Evolutionary conservation across 345 rosid species (phyloP), one percentile per base, ranked within the genome.

Genomic region (Angophora floribunda): DNA sequence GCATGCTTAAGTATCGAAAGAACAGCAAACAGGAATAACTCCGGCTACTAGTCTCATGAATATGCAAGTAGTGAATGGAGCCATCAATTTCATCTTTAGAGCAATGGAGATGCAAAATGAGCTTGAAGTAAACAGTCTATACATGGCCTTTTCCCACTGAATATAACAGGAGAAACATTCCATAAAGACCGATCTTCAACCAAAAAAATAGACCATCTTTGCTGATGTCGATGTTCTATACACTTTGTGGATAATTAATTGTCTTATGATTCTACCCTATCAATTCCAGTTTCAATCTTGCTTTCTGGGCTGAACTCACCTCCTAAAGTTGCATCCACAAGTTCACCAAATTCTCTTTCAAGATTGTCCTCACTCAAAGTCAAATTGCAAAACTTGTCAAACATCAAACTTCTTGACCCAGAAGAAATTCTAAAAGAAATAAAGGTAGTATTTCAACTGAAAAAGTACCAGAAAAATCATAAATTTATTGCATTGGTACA

Each of bases 251-350:
- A 13, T 51, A 13, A 51, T 51, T 51, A 51, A 14, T 16, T 30
- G 80, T 45, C 17, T 61, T 82, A 85, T 9, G n/a, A n/a, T 45
- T 89, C 86, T 6, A 45, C 9, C 87, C 91, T 86, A 86, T 92
- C 92, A 87, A 92, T 91, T 86, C 45, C 91, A 86, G 36, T 63
- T 13, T 85, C 89, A 85, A 92, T 88, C 55, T 89, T 91, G 26
- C 89, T 89, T 82, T 91, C 91, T 14, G 90, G n/a, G 26, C 86
- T 88, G 79, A 87, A 88, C 78, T 93, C 96, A 57, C 28, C 28
- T 57, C 22, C 28, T 57, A 22, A 57, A 57, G 28, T 13, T 21
- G 0, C 4, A 57, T 4, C 26, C 28, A 22, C n/a, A 57, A 3
- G 28, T 57, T 57, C 7, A 57, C 63, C 28, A 22, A 2, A 57